Base-by-base conservation (phyloP, 371 early-diverging fungal genomes). In the Coemansia sp. region DNA sequence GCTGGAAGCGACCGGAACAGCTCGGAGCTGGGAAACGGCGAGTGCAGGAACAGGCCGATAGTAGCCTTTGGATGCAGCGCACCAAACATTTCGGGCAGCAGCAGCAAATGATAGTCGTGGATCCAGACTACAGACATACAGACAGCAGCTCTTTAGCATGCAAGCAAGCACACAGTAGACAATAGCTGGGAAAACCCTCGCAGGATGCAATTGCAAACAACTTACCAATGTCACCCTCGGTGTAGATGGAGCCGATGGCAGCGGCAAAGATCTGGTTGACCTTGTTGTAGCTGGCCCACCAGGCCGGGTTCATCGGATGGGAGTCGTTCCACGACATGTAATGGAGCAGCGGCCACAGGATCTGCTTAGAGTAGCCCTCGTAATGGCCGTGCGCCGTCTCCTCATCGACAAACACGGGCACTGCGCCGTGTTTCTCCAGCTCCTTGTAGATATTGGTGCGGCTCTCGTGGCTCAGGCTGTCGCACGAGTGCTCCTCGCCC, bases 51-150 rank as follows among this genome's bases (percentile, higher is more conserved):
- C 66, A 99, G 90, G 3, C 97, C 99, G 55, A 99, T 91, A 38
- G 86, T 87, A 1, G 94, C 90, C 55, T 82, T 72, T 6, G 93
- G 93, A 5, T 91, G 75, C 46, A 78, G 76, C 64, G 86, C 76
- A 52, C 94, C 84, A 33, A 99, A 62, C 84, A 97, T 84, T 50
- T 85, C 84, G 16, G 99, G 99, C 7, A 98, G 84, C 42, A 98
- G 80, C 87, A 98, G 88, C 57, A 99, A 79, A 72, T 98, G 98
- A 76, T 99, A 99, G 82, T 99, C 99, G 74, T 99, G 95, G 50
- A 98, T 85, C 98, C 98, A 99, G 39, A 99, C 90, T 24, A 24
- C 24, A 24, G 24, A 24, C 24, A 24, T 24, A 24, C 24, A 24
- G 24, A 24, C 24, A 24, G 24, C 24, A 24, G 24, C 24, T 24